Evolutionary conservation across 2,329 filamentous ascomycete species (phyloP).

Genomic region (Elsinoe necatrix): DNA sequence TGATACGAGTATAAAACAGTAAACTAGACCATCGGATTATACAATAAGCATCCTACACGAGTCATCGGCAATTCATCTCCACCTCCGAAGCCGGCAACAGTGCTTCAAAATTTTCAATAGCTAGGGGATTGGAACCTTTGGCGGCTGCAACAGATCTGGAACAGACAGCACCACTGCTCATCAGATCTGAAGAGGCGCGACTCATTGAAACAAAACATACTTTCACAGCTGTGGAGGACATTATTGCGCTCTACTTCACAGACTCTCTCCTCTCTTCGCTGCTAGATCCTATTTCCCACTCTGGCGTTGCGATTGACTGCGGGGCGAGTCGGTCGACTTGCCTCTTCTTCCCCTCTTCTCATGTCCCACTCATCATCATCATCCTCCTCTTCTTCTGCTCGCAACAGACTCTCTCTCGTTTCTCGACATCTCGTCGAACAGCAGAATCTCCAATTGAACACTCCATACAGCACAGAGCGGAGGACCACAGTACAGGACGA

Average conservation of each 20-base stretch:
- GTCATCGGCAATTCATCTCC: slow-evolving; percentile 5
- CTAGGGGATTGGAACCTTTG: slow-evolving; percentile 1
- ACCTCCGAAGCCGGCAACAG: slow-evolving; percentile 5
- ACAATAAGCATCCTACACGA: background rate
- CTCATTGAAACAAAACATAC: background rate
- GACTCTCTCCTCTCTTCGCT: background rate
- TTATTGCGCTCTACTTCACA: background rate
- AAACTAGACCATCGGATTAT: background rate
- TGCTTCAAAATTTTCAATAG: background rate
- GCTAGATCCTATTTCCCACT: background rate
- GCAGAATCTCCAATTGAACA: slow-evolving; percentile 52
- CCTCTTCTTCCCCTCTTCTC: slow-evolving; percentile 13
- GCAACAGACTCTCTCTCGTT: slow-evolving; percentile 49
- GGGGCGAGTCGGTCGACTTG: slow-evolving; percentile 10
- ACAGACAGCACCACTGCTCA: background rate
- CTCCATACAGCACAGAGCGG: slow-evolving; percentile 55
- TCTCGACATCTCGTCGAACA: slow-evolving; percentile 52
- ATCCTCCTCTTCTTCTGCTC: slow-evolving; percentile 9
- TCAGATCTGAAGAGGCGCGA: background rate
- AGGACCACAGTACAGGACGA: slow-evolving; percentile 46
- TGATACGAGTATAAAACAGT: too few relatives aligned
- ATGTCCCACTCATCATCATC: slow-evolving; percentile 14
- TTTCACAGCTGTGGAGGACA: background rate
- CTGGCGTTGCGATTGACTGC: slow-evolving; percentile 15
- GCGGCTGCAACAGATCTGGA: slow-evolving; percentile 13